Evolutionary conservation across 2,329 filamentous ascomycete genomes (phyloP), one percentile per base, ranked within the genome.

Genomic region (Talaromyces pinophilus): DNA sequence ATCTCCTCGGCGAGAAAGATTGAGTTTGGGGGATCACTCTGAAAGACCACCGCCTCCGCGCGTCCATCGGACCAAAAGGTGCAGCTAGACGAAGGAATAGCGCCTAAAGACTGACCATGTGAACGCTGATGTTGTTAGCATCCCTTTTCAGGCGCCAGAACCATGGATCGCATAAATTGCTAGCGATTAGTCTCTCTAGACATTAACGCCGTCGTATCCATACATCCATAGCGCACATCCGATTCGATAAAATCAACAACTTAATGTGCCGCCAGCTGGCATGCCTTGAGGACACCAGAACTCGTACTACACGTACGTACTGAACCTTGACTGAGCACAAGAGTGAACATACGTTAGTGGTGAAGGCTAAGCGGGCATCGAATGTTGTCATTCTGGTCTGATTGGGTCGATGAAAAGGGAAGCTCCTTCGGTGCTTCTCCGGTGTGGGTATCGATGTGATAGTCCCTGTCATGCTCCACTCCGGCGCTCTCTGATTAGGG

Each of bases 181-280:
- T 50, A 62, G 30, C 22, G 10, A 33, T 19, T 50, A 62, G 59
- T 50, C n/a, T 17, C 2, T 50, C 52, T 4, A 52, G 35, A 28
- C 6, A 52, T 28, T 19, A 7, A 62, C 30, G 11, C 19, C 60
- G 19, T 48, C 19, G 8, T 19, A 48, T 13, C 46, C 5, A 17
- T 38, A 11, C 92, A 11, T 92, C 90, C 2, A 98, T 95, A 95
- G 46, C 19, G 88, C 91, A 93, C 74, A 89, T 96, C 71, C 86
- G 93, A 46, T 85, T 98, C 25, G 93, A 97, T 78, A 86, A 93
- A 7, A 78, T 97, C 67, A 87, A 87, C 67, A 81, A 40, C 94
- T 95, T 0, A 91, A 91, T 71, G 84, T 93, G 11, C 88, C 97
- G 70, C 82, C 35, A 38, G 35, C 35, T 38, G 35, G 35, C 98